A percentile compares a stretch with the other conserved stretches of the same genome.
Conservation (phyloP, 768 basidiomycete genomes). For the Phlebiopsis gigantea region DNA sequence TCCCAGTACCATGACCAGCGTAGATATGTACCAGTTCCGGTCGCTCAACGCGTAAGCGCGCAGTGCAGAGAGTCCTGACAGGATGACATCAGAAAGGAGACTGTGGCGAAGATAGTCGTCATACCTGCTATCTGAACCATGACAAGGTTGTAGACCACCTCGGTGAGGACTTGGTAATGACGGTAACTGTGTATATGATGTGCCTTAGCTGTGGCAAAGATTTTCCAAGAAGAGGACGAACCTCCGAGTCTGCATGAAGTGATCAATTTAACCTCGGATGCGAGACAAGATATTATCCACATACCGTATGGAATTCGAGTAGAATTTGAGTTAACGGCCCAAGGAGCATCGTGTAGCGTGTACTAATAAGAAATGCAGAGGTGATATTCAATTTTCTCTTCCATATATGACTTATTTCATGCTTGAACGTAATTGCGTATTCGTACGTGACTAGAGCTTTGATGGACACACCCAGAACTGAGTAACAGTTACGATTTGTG, state of each 20-base stretch:
- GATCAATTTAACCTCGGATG: not conserved
- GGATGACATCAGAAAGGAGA: not conserved
- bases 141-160: not conserved
- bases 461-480: not conserved
- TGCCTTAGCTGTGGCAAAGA: too few relatives aligned
- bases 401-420: not conserved
- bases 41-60: not conserved
- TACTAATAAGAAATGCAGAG: not conserved
- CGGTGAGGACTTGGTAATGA: not conserved
- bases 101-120: not conserved
- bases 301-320: not conserved
- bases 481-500: not conserved
- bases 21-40: not conserved
- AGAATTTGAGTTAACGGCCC: not conserved
- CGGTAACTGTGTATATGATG: not conserved
- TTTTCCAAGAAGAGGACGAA: too few relatives aligned
- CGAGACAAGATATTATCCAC: not conserved
- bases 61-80: not conserved
- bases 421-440: not conserved
- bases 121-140: not conserved
- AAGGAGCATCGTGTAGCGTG: not conserved
- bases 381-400: not conserved
- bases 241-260: not conserved
- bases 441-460: not conserved
- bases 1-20: not conserved